A percentile compares a stretch with the other conserved stretches of the same genome.
Conservation (phyloP, 768 basidiomycete species). For the Mycena galopus region DNA sequence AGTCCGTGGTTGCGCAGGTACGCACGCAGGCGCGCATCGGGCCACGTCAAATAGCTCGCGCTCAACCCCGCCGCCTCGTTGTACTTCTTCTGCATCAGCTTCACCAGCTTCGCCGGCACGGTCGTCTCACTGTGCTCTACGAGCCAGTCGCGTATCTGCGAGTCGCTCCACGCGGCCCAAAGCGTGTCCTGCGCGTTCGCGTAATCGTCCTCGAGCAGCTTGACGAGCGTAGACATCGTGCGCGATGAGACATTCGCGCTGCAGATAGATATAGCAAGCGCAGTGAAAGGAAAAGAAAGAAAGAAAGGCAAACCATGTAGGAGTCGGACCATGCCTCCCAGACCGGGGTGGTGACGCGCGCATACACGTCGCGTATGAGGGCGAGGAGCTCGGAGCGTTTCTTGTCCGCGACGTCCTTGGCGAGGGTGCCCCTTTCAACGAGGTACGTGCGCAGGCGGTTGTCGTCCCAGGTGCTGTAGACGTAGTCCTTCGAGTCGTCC, state of each 20-base stretch:
- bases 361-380: slow-evolving; percentile 79
- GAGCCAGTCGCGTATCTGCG: slow-evolving; percentile 79
- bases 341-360: slow-evolving; percentile 68
- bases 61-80: slow-evolving; percentile 57
- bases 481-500: slow-evolving; percentile 86
- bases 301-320: background rate
- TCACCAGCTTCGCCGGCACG: slow-evolving; percentile 73
- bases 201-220: slow-evolving; percentile 84
- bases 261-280: slow-evolving; percentile 3
- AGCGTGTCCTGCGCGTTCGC: slow-evolving; percentile 68
- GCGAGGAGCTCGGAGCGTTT: slow-evolving; percentile 76
- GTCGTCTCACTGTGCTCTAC: slow-evolving; percentile 77
- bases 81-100: slow-evolving; percentile 79
- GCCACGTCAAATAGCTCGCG: slow-evolving; percentile 87
- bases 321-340: slow-evolving; percentile 80
- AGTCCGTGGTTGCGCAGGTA: slow-evolving; percentile 86
- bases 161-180: slow-evolving; percentile 80
- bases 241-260: slow-evolving; percentile 88
- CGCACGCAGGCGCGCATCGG: slow-evolving; percentile 91
- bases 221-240: slow-evolving; percentile 80
- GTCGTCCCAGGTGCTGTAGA: slow-evolving; percentile 93
- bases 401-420: slow-evolving; percentile 63
- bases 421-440: slow-evolving; percentile 78
- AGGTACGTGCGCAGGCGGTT: slow-evolving; percentile 79
- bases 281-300: background rate